Evolutionary conservation across 2,329 filamentous ascomycete species (phyloP).

Genomic region (Colletotrichum aenigma): DNA sequence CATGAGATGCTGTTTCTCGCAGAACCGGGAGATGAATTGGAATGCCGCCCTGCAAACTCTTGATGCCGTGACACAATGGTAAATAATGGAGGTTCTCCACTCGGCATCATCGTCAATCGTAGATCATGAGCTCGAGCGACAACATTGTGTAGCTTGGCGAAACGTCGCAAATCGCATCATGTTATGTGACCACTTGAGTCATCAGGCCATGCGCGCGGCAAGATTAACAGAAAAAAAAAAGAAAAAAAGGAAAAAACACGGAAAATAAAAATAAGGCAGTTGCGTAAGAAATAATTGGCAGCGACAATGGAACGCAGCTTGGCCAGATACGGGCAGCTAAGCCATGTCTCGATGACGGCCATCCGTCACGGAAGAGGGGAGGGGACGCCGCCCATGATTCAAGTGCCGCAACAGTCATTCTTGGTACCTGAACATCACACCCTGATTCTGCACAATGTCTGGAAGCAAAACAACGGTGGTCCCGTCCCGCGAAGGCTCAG

Average conservation of each 20-base stretch:
- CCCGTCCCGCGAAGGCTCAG: slow-evolving; percentile 1
- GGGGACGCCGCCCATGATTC: not conserved
- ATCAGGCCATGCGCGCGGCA: not conserved
- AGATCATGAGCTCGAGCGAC: not conserved
- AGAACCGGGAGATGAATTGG: not conserved
- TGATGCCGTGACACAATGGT: not conserved
- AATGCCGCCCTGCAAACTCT: not conserved
- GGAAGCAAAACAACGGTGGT: slow-evolving; percentile 5
- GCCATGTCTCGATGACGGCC: not conserved
- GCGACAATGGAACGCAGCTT: not conserved
- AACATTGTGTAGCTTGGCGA: not conserved
- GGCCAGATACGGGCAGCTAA: not conserved
- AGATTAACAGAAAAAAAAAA: not conserved
- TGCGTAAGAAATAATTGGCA: not conserved
- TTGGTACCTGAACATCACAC: not conserved
- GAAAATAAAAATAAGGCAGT: not conserved
- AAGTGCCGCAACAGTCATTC: not conserved
- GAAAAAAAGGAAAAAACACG: not conserved
- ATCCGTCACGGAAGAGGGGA: not conserved
- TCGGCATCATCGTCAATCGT: not conserved
- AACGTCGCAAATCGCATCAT: not conserved
- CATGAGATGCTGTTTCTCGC: not conserved
- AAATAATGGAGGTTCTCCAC: not conserved
- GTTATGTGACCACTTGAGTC: not conserved
- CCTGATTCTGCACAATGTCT: slow-evolving; percentile 14